These are phyloP conservation scores for Amaranthus cruentus DNA, from an alignment of 148 eudicot species.

Conservation along the genomic window DNA sequence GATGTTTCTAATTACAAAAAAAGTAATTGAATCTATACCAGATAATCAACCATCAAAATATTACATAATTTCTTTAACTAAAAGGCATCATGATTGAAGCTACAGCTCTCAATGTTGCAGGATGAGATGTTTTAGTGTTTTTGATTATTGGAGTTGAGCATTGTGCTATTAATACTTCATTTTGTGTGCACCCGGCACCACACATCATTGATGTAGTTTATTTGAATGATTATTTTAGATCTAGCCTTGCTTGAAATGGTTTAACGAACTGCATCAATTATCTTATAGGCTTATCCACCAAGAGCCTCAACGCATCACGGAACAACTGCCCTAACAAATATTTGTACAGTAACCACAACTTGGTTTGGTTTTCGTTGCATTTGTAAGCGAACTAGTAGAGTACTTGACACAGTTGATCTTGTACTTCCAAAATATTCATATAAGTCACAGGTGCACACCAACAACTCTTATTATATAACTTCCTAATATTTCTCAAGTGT, in stretches of 20 bases:
- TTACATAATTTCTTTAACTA: background rate
- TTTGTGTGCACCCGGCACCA: background rate
- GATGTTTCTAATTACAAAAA: background rate
- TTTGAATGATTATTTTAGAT: background rate
- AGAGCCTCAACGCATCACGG: slow-evolving; percentile 36
- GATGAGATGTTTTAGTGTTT: background rate
- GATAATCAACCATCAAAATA: background rate
- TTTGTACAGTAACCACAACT: slow-evolving; percentile 82
- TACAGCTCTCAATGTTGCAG: no score
- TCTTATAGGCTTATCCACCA: slow-evolving; percentile 65
- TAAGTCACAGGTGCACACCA: slow-evolving; percentile 66
- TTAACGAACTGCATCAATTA: slow-evolving; percentile 17
- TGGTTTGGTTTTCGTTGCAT: slow-evolving; percentile 91
- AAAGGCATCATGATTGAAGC: background rate
- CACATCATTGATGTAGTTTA: background rate
- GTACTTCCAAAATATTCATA: slow-evolving; percentile 75
- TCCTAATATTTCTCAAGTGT: background rate
- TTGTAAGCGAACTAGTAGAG: slow-evolving; percentile 58
- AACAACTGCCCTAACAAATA: slow-evolving; percentile 66
- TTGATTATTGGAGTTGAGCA: background rate
- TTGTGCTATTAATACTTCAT: background rate
- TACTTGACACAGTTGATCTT: slow-evolving; percentile 78
- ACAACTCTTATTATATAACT: background rate
- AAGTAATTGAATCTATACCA: background rate
- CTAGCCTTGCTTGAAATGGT: background rate